A percentile compares a stretch with the other conserved stretches of the same genome.
phyloP scores from a whole-genome alignment of 257 asterid genomes.

The Leonotis leonurus region DNA sequence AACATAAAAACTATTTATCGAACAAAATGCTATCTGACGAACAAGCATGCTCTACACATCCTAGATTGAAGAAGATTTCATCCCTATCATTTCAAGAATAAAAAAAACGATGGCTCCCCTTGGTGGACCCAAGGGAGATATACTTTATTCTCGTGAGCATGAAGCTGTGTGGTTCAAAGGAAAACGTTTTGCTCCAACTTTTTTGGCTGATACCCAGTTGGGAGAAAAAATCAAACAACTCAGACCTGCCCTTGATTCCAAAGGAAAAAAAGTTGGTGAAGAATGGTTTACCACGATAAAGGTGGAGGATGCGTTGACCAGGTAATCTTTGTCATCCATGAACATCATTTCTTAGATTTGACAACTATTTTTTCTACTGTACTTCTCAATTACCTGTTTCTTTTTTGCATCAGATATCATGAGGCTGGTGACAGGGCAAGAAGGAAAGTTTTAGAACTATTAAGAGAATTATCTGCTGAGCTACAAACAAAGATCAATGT shows the following conservation, averaged over 20 bases:
- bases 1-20: neutral
- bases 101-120: slow-evolving; percentile 66
- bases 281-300: slow-evolving; percentile 89
- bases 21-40: neutral
- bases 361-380: slow-evolving; percentile 3
- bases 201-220: slow-evolving; percentile 72
- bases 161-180: slow-evolving; percentile 96
- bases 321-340: slow-evolving; percentile 31
- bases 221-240: slow-evolving; percentile 87
- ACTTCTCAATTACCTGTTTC: neutral
- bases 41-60: slow-evolving; percentile 6
- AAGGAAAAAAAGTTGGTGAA: slow-evolving; percentile 92
- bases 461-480: slow-evolving; percentile 74
- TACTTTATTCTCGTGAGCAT: slow-evolving; percentile 80
- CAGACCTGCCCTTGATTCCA: slow-evolving; percentile 79
- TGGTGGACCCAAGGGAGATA: slow-evolving; percentile 95
- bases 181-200: slow-evolving; percentile 65
- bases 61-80: slow-evolving; percentile 75
- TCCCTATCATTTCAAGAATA: slow-evolving; percentile 75
- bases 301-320: slow-evolving; percentile 72
- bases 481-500: slow-evolving; percentile 76
- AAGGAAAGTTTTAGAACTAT: slow-evolving; percentile 65
- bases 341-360: neutral
- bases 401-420: slow-evolving; percentile 54
- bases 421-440: slow-evolving; percentile 72